These are phyloP conservation scores for Eimeria necatrix DNA, from an alignment of 169 alveolate genomes.

Conservation along the genomic window DNA sequence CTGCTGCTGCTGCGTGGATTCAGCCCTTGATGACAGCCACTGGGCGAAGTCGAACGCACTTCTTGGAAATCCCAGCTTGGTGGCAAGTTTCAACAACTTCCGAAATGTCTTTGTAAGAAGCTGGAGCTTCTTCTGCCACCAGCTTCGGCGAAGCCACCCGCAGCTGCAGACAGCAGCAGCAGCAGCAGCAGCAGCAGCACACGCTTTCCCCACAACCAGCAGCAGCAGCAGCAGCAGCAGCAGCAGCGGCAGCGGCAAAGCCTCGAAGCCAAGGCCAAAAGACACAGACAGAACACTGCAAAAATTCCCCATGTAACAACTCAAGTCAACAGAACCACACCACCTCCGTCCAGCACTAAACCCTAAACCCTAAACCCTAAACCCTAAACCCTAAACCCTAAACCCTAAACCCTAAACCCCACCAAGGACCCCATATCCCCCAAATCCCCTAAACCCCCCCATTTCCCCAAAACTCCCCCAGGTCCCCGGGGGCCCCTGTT, in stretches of 20 bases:
- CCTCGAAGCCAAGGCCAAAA: not conserved
- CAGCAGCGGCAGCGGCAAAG: not conserved
- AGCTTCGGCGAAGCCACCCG: conserved; percentile 95
- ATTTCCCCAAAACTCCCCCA: no score
- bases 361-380: no score
- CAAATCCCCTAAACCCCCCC: no score
- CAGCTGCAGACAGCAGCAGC: conserved; percentile 75
- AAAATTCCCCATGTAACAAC: no score
- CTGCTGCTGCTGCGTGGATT: not conserved
- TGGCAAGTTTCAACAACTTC: conserved; percentile 92
- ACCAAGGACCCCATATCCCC: no score
- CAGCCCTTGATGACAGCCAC: conserved; percentile 94
- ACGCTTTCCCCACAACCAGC: no score
- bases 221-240: not conserved
- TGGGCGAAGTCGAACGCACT: conserved; percentile 91
- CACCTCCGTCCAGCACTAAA: no score
- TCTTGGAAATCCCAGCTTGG: conserved; percentile 93
- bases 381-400: no score
- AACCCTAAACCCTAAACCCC: no score
- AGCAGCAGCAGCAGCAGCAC: no score
- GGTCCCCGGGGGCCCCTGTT: no score
- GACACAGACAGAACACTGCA: not conserved
- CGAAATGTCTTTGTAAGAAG: conserved; percentile 93
- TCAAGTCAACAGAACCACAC: no score
- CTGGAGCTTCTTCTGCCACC: conserved; percentile 95